These are phyloP conservation scores for Perkinsus olseni DNA, from an alignment of 169 alveolate genomes.

Conservation along the genomic window DNA sequence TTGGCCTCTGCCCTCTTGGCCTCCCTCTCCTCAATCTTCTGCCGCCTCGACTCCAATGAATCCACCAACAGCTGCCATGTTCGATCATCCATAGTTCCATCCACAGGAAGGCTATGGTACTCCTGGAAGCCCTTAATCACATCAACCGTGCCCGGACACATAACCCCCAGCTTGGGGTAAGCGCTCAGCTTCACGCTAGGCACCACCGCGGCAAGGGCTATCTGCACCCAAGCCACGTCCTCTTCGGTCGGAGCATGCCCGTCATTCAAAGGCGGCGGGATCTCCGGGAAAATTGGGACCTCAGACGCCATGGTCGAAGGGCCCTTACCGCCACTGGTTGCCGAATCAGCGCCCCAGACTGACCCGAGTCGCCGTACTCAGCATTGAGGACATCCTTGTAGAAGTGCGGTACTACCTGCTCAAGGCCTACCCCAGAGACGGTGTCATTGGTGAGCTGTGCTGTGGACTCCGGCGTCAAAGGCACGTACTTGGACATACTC, in stretches of 20 bases:
- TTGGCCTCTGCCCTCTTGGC: neutral
- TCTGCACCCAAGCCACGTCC: neutral
- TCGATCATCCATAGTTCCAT: neutral
- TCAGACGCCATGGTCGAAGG: neutral
- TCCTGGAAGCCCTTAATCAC: neutral
- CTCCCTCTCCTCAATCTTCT: constrained; percentile 3
- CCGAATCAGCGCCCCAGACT: neutral
- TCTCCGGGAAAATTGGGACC: neutral
- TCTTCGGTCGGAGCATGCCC: neutral
- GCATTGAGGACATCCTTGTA: neutral
- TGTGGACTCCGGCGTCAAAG: neutral
- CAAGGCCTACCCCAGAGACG: neutral
- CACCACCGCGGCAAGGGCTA: neutral
- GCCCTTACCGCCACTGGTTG: neutral
- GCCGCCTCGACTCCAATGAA: neutral
- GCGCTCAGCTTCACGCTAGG: neutral
- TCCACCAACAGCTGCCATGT: neutral
- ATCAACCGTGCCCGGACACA: neutral
- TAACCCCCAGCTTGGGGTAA: neutral
- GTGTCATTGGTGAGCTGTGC: neutral
- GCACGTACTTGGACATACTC: neutral
- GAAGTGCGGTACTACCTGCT: neutral
- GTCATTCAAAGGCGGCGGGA: neutral
- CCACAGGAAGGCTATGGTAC: neutral
- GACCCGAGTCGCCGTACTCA: neutral